Base-by-base conservation (phyloP, 805 yeast genomes). In the Barnettozyma pratensis region DNA sequence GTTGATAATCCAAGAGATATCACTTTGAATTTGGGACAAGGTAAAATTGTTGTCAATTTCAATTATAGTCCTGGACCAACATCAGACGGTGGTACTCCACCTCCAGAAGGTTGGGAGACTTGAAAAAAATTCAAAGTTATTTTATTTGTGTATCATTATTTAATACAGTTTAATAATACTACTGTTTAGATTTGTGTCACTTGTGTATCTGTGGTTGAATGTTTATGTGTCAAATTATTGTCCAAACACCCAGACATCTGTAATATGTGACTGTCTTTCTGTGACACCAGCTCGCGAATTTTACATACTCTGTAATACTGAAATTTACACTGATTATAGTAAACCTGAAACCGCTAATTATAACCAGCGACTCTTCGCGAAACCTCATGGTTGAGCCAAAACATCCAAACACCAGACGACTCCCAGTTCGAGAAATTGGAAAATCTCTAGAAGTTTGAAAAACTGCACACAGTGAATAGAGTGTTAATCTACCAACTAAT, bases 1-100 rank as follows among this genome's bases (percentile, higher is more conserved):
- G 56, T 70, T 41, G 79, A 78, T 53, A 70, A 65, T 32, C 63
- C 67, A 25, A 76, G 75, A 25, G 74, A 75, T 40, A 49, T 79
- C 28, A 56, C 61, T 0, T 54, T 75, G 49, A 60, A 70, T 37
- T 53, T 70, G 31, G 72, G 68, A 6, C 61, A 61, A 26, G 81
- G 80, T 27, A 54, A 56, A 29, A 70, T 80, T 54, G 56, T 61
- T 43, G 72, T 79, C 12, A 72, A 70, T 56, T 69, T 72, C 60
- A 68, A 64, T 50, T 72, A 69, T 48, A 52, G 56, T 28, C 63
- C 63, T 11, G 62, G 54, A 19, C 53, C 54, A 26, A 56, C 54
- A 11, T 54, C 56, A 9, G 40, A 31, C 5, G 44, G 43, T 26
- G 49, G 29, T 1, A 48, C 61, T 2, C 59, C 60, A 39, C 53